phyloP scores from a whole-genome alignment of 768 basidiomycete genomes.

The Russula sp. region DNA sequence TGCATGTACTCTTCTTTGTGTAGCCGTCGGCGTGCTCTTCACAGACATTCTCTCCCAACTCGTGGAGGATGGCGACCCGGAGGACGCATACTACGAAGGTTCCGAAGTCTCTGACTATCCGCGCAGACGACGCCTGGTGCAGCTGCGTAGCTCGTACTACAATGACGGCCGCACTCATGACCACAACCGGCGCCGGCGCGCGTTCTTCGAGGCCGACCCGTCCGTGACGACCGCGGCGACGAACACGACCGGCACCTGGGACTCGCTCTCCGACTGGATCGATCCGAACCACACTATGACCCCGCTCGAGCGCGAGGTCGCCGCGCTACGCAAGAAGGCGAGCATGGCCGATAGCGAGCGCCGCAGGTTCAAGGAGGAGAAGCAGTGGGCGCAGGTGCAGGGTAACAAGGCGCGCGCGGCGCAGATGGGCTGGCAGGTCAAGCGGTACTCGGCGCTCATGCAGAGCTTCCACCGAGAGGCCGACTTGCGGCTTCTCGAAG shows the following conservation, averaged over 20 bases:
- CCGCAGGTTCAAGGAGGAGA: slow-evolving; percentile 76
- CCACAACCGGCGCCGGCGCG: slow-evolving; percentile 22
- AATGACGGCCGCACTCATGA: slow-evolving; percentile 4
- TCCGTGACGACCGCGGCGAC: slow-evolving; percentile 28
- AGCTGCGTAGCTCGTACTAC: slow-evolving; percentile 9
- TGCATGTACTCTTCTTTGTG: slow-evolving; percentile 55
- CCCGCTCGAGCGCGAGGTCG: slow-evolving; percentile 67
- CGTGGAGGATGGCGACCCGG: slow-evolving; percentile 42
- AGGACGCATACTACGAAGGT: slow-evolving; percentile 25
- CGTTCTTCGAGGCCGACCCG: slow-evolving; percentile 25
- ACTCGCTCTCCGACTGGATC: slow-evolving; percentile 59
- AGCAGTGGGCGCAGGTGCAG: slow-evolving; percentile 78
- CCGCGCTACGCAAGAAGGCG: slow-evolving; percentile 65
- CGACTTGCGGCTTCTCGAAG: slow-evolving; percentile 57
- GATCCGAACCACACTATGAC: slow-evolving; percentile 52
- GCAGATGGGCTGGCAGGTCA: slow-evolving; percentile 80
- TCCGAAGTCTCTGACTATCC: slow-evolving; percentile 13
- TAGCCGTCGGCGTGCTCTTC: slow-evolving; percentile 59
- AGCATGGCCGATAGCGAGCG: slow-evolving; percentile 79
- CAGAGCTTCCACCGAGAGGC: slow-evolving; percentile 77
- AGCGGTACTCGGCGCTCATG: slow-evolving; percentile 70
- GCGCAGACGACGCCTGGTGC: slow-evolving; percentile 21
- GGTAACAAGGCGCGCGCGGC: slow-evolving; percentile 67
- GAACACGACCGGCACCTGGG: slow-evolving; percentile 50
- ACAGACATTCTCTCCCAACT: slow-evolving; percentile 66